Percentiles rank a stretch among this genome's conserved stretches.
Evolutionary conservation across 2,329 filamentous ascomycete species (phyloP).

Genomic region (Taxawa tesnikishii): DNA sequence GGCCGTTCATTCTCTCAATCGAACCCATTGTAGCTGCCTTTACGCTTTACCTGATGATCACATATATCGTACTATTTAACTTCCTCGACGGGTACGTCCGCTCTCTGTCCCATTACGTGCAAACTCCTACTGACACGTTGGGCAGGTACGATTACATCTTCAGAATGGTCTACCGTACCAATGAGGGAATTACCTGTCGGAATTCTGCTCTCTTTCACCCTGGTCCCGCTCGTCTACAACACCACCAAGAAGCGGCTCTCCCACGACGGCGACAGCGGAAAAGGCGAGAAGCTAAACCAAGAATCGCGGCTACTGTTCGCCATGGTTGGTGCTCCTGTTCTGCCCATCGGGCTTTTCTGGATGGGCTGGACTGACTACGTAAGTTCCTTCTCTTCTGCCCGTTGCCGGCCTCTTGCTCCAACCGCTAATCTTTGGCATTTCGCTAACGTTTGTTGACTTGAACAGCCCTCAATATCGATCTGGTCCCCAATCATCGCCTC

Average conservation of each 20-base stretch:
- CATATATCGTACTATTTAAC: conserved; percentile 41
- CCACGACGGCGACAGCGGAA: conserved; percentile 7
- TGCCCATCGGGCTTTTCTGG: conserved; percentile 36
- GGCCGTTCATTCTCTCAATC: conserved; percentile 19
- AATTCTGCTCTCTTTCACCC: conserved; percentile 21
- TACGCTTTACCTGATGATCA: conserved; percentile 35
- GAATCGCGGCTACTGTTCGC: conserved; percentile 29
- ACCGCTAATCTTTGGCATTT: too few relatives aligned
- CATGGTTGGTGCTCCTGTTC: conserved; percentile 26
- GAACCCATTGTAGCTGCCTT: conserved; percentile 32
- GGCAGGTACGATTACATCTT: conserved; percentile 28
- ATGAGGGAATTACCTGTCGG: conserved; percentile 32
- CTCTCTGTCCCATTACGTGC: conserved; percentile 32
- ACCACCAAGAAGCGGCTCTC: conserved; percentile 4
- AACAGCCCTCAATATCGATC: conserved; percentile 26
- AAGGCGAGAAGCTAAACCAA: conserved; percentile 7
- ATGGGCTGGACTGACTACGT: conserved; percentile 35
- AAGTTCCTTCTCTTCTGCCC: too few relatives aligned
- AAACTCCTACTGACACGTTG: too few relatives aligned
- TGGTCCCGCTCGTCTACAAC: conserved; percentile 24
- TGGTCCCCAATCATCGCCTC: conserved; percentile 32
- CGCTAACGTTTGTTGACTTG: too few relatives aligned
- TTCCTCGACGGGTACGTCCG: conserved; percentile 38
- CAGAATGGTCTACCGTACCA: conserved; percentile 29
- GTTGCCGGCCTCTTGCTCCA: too few relatives aligned